phyloP scores from a whole-genome alignment of 805 yeast species.

The Saccharomycopsis fibuligera region DNA sequence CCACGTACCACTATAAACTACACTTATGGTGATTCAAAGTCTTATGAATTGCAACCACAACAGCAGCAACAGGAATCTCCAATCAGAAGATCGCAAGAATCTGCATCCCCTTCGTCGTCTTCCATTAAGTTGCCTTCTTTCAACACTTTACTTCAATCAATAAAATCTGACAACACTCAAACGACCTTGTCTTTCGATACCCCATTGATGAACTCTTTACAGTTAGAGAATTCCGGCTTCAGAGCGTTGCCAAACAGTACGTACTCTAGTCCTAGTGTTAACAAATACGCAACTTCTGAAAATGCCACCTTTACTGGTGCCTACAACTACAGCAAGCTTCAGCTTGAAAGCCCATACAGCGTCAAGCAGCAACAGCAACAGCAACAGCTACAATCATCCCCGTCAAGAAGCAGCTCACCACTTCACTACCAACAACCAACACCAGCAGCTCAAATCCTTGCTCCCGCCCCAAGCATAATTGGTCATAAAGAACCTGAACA shows the following conservation, averaged over 20 bases:
- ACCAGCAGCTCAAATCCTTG: not conserved
- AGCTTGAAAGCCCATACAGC: conserved; percentile 18
- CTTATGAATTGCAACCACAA: too few species aligned
- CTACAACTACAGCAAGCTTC: conserved; percentile 18
- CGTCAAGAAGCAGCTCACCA: too few species aligned
- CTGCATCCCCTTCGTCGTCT: conserved; percentile 14
- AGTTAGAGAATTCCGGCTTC: conserved; percentile 15
- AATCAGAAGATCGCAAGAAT: conserved; percentile 5
- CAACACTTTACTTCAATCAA: conserved; percentile 22
- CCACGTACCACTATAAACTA: conserved; percentile 8
- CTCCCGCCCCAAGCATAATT: not conserved
- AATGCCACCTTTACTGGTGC: conserved; percentile 17
- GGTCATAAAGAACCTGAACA: conserved; percentile 6
- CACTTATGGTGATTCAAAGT: conserved; percentile 5
- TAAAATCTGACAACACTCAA: conserved; percentile 12
- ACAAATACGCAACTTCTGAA: not conserved
- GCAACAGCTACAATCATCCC: conserved; percentile 4
- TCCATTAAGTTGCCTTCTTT: conserved; percentile 21
- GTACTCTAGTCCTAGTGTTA: conserved; percentile 1
- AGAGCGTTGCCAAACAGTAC: conserved; percentile 5
- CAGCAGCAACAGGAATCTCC: conserved; percentile 1
- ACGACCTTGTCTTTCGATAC: conserved; percentile 17
- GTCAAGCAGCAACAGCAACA: conserved; percentile 16
- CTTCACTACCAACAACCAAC: too few species aligned
- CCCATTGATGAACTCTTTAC: conserved; percentile 20